A percentile compares a stretch with the other conserved stretches of the same genome.
These are phyloP conservation scores for Peltaster fructicola DNA, from an alignment of 2,329 filamentous ascomycete species.

Conservation along the genomic window DNA sequence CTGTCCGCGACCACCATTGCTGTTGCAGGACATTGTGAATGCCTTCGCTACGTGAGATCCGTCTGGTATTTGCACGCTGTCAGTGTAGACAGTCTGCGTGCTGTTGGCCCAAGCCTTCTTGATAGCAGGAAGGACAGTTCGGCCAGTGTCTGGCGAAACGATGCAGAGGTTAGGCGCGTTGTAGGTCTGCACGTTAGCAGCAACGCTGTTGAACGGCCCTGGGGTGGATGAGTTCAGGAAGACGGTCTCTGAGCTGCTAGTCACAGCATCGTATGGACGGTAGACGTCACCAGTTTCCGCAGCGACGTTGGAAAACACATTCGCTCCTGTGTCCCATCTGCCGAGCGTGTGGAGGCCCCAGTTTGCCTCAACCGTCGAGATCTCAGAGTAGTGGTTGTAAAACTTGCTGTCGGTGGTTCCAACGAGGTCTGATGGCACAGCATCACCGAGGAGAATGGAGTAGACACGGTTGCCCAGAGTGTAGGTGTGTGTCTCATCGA, in stretches of 20 bases:
- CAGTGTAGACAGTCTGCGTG: constrained; percentile 14
- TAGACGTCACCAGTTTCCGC: constrained; percentile 19
- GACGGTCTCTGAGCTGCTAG: constrained; percentile 9
- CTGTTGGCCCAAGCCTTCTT: constrained; percentile 8
- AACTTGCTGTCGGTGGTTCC: constrained; percentile 51
- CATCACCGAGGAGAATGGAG: constrained; percentile 55
- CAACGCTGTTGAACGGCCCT: constrained; percentile 17
- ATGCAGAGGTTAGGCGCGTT: constrained; percentile 15
- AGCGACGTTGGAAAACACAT: constrained; percentile 25
- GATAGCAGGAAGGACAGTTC: constrained; percentile 17
- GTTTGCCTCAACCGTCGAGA: constrained; percentile 28
- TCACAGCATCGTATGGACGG: constrained; percentile 11
- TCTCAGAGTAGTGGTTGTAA: constrained; percentile 31
- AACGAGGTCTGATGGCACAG: constrained; percentile 44
- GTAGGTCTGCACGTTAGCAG: constrained; percentile 8
- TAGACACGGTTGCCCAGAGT: constrained; percentile 49
- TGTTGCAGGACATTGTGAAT: no score
- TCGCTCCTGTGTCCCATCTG: constrained; percentile 30
- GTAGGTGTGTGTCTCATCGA: constrained; percentile 64
- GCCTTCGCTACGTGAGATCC: constrained; percentile 18
- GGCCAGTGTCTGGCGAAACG: constrained; percentile 11
- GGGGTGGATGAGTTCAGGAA: constrained; percentile 19
- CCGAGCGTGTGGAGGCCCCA: constrained; percentile 28
- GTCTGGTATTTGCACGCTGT: constrained; percentile 16
- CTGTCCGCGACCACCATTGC: no score